Base-by-base conservation (phyloP, 2,329 filamentous ascomycete species). In the Dothidotthia symphoricarpi region DNA sequence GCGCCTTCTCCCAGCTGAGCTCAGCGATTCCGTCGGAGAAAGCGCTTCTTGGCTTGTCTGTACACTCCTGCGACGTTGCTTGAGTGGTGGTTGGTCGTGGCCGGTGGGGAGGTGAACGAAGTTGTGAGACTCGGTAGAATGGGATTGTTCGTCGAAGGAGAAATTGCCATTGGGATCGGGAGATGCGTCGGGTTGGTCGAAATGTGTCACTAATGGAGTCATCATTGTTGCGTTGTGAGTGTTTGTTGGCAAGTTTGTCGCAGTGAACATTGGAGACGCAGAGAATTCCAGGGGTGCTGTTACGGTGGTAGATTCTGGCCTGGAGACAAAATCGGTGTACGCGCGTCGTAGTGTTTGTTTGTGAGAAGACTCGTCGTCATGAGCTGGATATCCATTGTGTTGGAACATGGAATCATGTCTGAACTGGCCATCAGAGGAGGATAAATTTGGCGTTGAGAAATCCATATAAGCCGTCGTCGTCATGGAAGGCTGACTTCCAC, bases 1-100 rank as follows among this genome's bases (percentile, higher is more conserved):
- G 24, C 50, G 47, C 31, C 51, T 46, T 13, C 54, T 42, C 14
- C 46, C 39, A 4, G 22, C 10, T 6, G 35, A 22, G 2, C 37
- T 12, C 6, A 34, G 37, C 17, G 34, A 5, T n/a, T 17, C n/a
- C 6, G 12, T 31, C 3, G 31, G 31, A 10, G 47, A 45, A 1
- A 34, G 31, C 8, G 26, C 11, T 8, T 32, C 45, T 10, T 13
- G 13, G n/a, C 17, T 34, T 7, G 26, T 34, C 15, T 41, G 36
- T 15, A 31, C 22, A 26, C 43, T 45, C 15, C 41, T 36, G 36
- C 38, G 27, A 6, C 32, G 46, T 13, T 13, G 24, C 11, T 37
- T 42, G 9, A 29, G 19, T 8, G 24, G 12, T 14, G 13, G 9
- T 16, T 35, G n/a, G 3, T 34, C 8, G 32, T 13, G 15, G 6